Conservation (phyloP, 495 filamentous ascomycete genomes). For the Neurospora discreta region DNA sequence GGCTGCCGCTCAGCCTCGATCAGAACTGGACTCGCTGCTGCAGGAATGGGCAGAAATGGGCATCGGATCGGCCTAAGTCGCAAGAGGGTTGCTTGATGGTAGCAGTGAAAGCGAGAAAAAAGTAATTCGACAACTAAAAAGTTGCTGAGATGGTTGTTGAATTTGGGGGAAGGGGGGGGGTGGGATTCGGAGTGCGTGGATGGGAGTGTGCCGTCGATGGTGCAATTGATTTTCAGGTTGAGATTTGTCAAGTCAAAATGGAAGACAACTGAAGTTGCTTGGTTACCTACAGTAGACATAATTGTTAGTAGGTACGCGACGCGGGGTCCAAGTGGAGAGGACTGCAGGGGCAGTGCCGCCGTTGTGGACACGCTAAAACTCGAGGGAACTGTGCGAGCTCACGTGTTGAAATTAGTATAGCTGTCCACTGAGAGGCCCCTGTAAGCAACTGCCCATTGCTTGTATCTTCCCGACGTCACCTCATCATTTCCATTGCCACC, state of each 20-base stretch:
- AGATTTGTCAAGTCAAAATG: background rate
- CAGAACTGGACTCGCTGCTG: background rate
- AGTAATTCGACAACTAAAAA: background rate
- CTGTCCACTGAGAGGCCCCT: background rate
- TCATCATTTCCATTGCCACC: background rate
- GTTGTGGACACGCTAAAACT: background rate
- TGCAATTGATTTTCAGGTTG: background rate
- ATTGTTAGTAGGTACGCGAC: background rate
- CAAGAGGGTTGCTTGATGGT: background rate
- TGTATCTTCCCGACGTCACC: background rate
- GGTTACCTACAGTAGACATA: no score
- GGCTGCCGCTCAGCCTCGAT: background rate
- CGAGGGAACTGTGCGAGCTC: background rate
- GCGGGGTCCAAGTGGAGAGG: background rate
- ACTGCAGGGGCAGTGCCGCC: no score
- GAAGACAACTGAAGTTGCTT: no score
- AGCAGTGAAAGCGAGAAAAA: background rate
- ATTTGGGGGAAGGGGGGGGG: no score
- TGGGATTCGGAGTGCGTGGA: no score
- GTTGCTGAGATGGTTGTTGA: background rate
- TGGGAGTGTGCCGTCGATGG: no score
- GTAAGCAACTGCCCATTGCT: background rate
- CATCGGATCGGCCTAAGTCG: background rate
- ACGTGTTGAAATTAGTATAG: background rate
- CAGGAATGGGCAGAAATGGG: background rate